Evolutionary conservation across 257 asterid genomes (phyloP), one percentile per base, ranked within the genome.

Genomic region (Solanum infundibuliforme): DNA sequence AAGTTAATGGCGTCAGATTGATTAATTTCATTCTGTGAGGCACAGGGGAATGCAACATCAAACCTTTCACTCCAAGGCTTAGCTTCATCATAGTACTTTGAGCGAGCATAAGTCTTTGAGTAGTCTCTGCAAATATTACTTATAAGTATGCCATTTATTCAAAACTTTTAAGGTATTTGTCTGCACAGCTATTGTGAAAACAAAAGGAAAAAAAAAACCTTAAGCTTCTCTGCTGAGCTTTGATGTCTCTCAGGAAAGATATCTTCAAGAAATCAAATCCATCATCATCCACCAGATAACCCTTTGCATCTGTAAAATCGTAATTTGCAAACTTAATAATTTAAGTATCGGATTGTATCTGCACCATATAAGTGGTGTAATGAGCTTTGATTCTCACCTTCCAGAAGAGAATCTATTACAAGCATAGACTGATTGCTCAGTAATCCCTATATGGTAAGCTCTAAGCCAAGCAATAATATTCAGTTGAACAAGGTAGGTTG

Each of bases 31-130:
- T 95, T 97, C 85, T 97, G 99, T 62, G 94, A 93, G 87, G 99
- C 98, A 91, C 99, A 97, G 43, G 98, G 98, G 90, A 97, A 95
- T 79, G 98, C 99, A 86, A 97, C 93, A 90, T 97, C 99, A 89
- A 94, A 97, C 88, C 97, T 97, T 94, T 97, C 99, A 86, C 86
- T 92, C 99, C 99, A 97, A 87, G 99, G 99, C 93, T 95, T 97
- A 34, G 95, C 91, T 85, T 95, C 98, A 76, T 97, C 99, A 74
- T 92, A 97, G 92, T 95, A 97, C 92, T 97, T 95, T 6, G 99
- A 94, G 77, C 99, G 98, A 83, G 98, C 98, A 90, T 97, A 97
- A 29, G 98, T 95, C 90, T 96, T 96, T 75, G 99, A 94, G 90
- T 97, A 97, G 90, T 97, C 99, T 92, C 98, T 97, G 96, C 89